Base-by-base conservation (phyloP, 2,329 filamentous ascomycete species). In the Colletotrichum magnum region DNA sequence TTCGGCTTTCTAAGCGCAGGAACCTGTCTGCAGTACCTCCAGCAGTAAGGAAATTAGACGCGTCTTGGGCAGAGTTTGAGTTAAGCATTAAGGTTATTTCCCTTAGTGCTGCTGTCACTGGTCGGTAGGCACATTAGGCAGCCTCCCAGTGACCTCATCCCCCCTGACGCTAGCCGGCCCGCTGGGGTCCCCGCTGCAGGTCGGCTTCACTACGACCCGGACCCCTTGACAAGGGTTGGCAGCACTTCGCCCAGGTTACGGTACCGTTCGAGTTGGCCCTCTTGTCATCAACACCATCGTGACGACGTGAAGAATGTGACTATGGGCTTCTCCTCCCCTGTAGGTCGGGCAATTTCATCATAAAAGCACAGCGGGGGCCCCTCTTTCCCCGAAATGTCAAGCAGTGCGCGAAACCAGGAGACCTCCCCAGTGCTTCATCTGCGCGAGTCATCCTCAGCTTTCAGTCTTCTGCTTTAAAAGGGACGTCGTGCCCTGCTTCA, bases 51-150 rank as follows among this genome's bases (percentile, higher is more conserved):
- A 53, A 6, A 47, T 58, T 39, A 26, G 58, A 57, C 28, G 6
- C n/a, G 32, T 21, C n/a, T 32, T 1, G 36, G 48, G 39, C 61
- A 59, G 56, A 65, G 61, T 68, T 68, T 50, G 54, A 41, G 41
- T 68, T 68, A 65, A 65, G 65, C 65, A 68, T 68, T 68, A 68
- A 68, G 65, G 65, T 68, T 68, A 59, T 59, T 68, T 65, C 26
- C 45, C 39, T 21, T 57, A 6, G 39, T 4, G 32, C 43, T 32
- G n/a, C 39, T 41, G 36, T n/a, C 18, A 36, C 32, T 36, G 32
- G 32, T 36, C 32, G 32, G 10, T 12, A 24, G 21, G 21, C 21
- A 24, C 21, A 24, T 24, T 24, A 36, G 13, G 39, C 6, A 41
- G 18, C 26, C 41, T 54, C 54, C 54, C 62, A 65, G 61, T 65